Evolutionary conservation across 495 filamentous ascomycete genomes (phyloP).

Genomic region (Oleoguttula mirabilis): DNA sequence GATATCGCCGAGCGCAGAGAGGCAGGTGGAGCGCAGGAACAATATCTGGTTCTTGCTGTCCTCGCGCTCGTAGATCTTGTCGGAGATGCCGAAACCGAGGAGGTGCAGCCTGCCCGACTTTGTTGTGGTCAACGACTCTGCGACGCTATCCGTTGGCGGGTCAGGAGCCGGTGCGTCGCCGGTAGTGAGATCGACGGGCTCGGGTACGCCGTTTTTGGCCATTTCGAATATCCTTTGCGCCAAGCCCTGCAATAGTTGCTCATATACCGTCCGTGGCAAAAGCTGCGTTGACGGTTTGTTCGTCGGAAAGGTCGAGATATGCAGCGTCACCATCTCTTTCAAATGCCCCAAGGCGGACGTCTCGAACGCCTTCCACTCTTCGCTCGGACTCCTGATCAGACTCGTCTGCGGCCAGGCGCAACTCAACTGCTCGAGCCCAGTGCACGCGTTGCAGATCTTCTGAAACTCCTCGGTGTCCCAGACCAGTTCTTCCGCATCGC

Average conservation of each 20-base stretch:
- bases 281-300: constrained; percentile 25
- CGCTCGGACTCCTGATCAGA: constrained; percentile 21
- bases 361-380: constrained; percentile 25
- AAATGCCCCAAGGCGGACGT: constrained; percentile 20
- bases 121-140: background rate
- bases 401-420: constrained; percentile 25
- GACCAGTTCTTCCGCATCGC: constrained; percentile 26
- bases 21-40: constrained; percentile 26
- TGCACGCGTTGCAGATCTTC: constrained; percentile 28
- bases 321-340: constrained; percentile 26
- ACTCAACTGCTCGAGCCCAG: constrained; percentile 26
- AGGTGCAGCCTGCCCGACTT: constrained; percentile 22
- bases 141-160: background rate
- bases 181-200: background rate
- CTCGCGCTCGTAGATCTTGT: constrained; percentile 31
- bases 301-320: constrained; percentile 32
- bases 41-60: constrained; percentile 30
- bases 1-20: constrained; percentile 24
- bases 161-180: no score
- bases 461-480: constrained; percentile 25
- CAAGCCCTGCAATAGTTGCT: constrained; percentile 25
- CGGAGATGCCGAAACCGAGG: constrained; percentile 30
- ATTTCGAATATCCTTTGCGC: constrained; percentile 24
- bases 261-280: constrained; percentile 27
- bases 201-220: background rate